Evolutionary conservation across 1,284 basidiomycete genomes (phyloP).

Genomic region (Cryptococcus hybrid): DNA sequence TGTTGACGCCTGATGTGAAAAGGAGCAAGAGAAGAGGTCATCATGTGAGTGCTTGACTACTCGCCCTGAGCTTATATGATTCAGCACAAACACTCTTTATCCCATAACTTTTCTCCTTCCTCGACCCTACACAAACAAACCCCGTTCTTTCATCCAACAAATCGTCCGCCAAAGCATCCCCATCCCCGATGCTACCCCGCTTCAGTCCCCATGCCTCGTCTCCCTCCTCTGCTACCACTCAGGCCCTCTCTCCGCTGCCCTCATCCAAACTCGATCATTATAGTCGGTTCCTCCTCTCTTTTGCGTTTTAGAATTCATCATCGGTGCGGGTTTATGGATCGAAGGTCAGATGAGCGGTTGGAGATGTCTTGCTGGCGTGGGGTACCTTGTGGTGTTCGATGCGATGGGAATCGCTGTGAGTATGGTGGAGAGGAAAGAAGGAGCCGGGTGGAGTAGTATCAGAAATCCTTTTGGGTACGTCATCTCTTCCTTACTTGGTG

Average conservation of each 20-base stretch:
- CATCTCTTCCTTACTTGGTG: background rate
- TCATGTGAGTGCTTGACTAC: constrained; percentile 53
- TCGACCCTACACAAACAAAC: constrained; percentile 59
- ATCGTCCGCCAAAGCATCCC: constrained; percentile 16
- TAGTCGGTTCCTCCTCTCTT: constrained; percentile 48
- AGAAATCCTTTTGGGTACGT: constrained; percentile 68
- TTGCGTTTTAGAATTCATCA: constrained; percentile 52
- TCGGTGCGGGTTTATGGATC: constrained; percentile 72
- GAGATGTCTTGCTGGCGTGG: constrained; percentile 80
- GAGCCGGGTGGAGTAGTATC: constrained; percentile 37
- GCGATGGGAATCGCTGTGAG: constrained; percentile 70
- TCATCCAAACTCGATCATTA: constrained; percentile 44
- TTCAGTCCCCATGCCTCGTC: constrained; percentile 30
- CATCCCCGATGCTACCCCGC: constrained; percentile 22
- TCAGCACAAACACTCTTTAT: constrained; percentile 83
- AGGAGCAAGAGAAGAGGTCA: constrained; percentile 65
- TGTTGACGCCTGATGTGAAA: constrained; percentile 30
- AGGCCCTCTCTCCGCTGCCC: constrained; percentile 29
- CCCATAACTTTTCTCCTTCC: constrained; percentile 91
- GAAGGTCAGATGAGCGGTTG: constrained; percentile 87
- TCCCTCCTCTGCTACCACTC: constrained; percentile 11
- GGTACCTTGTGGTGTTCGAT: constrained; percentile 96
- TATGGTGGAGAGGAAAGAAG: constrained; percentile 53
- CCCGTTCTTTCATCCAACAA: constrained; percentile 27
- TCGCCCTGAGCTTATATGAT: background rate